Conservation (phyloP, 179 eudicot species). For the Camellia oleifera region DNA sequence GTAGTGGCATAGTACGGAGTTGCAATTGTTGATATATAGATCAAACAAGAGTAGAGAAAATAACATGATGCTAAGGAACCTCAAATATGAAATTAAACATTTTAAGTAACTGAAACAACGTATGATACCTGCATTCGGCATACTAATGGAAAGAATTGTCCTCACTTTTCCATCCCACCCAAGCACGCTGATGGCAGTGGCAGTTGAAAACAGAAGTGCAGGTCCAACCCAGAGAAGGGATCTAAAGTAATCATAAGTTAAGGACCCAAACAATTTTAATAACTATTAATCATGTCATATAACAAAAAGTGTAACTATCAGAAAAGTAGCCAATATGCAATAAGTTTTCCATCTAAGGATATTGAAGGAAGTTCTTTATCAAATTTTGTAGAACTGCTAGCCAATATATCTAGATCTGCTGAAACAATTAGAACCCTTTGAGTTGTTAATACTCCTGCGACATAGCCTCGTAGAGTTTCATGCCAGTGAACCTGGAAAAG, state of each 20-base stretch:
- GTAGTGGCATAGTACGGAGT: not conserved
- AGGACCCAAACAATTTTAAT: conserved; percentile 30
- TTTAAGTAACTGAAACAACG: conserved; percentile 9
- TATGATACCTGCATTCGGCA: conserved; percentile 78
- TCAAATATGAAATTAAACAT: conserved; percentile 9
- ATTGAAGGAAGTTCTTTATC: conserved; percentile 97
- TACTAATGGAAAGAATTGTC: conserved; percentile 71
- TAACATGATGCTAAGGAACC: not conserved
- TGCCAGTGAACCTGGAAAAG: conserved; percentile 86
- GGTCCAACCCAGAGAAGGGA: conserved; percentile 98
- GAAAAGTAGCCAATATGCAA: conserved; percentile 1
- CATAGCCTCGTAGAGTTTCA: conserved; percentile 92
- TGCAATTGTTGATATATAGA: not conserved
- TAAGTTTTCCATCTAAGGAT: conserved; percentile 46
- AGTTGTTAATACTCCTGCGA: conserved; percentile 92
- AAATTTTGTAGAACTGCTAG: conserved; percentile 76
- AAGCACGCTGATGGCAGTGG: conserved; percentile 78
- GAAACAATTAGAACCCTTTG: conserved; percentile 87
- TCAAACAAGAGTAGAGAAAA: conserved; percentile 7
- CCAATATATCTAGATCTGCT: conserved; percentile 81
- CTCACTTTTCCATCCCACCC: conserved; percentile 99
- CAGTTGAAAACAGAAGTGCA: conserved; percentile 88
- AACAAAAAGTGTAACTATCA: conserved; percentile 5
- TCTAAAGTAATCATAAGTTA: conserved; percentile 74
- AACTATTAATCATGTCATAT: conserved; percentile 11